A percentile compares a stretch with the other conserved stretches of the same genome.
Conservation (phyloP, 2,329 filamentous ascomycete species). For the Bipolaris oryzae region DNA sequence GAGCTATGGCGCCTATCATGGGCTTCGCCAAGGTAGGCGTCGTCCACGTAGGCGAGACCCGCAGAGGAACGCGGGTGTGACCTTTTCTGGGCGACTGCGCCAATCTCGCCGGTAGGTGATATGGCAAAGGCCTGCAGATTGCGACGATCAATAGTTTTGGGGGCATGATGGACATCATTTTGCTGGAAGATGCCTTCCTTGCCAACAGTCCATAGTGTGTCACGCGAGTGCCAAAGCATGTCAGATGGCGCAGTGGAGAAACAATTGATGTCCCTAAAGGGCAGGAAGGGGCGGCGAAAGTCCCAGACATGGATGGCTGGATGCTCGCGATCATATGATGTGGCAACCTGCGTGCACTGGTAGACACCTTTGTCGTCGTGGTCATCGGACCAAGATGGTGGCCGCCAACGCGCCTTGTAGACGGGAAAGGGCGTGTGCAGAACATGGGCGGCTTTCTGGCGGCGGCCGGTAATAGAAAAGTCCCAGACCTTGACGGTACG, state of each 20-base stretch:
- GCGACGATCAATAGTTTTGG: constrained; percentile 63
- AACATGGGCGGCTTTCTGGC: constrained; percentile 64
- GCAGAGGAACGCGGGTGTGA: constrained; percentile 50
- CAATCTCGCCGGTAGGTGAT: constrained; percentile 63
- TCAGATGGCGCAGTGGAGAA: constrained; percentile 63
- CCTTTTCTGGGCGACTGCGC: constrained; percentile 61
- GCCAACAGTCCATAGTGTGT: constrained; percentile 68
- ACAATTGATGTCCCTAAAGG: constrained; percentile 65
- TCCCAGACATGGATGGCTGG: constrained; percentile 69
- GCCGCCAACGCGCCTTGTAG: constrained; percentile 67
- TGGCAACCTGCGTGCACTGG: constrained; percentile 67
- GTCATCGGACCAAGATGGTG: constrained; percentile 62
- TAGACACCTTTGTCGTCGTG: constrained; percentile 59
- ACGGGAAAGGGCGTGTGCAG: constrained; percentile 67
- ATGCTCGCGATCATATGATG: constrained; percentile 66
- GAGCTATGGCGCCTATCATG: constrained; percentile 53
- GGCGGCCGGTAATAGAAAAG: constrained; percentile 61
- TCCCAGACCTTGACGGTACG: constrained; percentile 69
- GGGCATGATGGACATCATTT: constrained; percentile 65
- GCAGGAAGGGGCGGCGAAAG: constrained; percentile 65
- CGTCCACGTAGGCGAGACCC: constrained; percentile 49
- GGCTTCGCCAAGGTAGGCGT: constrained; percentile 48
- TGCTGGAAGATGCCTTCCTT: constrained; percentile 67
- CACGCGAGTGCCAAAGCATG: constrained; percentile 68
- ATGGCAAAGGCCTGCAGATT: constrained; percentile 63